A percentile compares a stretch with the other conserved stretches of the same genome.
These are phyloP conservation scores for Hermanozyma aechmeae DNA, from an alignment of 805 yeast genomes.

Conservation along the genomic window DNA sequence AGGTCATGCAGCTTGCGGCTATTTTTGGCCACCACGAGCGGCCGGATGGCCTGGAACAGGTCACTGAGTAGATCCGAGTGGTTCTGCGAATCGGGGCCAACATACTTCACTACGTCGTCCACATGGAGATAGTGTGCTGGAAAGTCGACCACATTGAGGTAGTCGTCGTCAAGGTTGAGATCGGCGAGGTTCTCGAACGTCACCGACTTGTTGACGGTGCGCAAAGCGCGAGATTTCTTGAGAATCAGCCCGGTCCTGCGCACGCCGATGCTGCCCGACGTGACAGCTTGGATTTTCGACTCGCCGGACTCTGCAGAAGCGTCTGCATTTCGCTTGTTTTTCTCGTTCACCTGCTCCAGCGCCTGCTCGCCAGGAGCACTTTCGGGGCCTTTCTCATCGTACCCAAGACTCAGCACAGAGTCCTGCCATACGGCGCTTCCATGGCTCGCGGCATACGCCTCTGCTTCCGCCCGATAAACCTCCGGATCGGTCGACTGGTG, in stretches of 20 bases:
- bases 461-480: too few relatives aligned
- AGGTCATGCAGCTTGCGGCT: constrained; percentile 1
- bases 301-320: too few relatives aligned
- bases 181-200: constrained; percentile 30
- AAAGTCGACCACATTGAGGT: constrained; percentile 9
- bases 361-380: too few relatives aligned
- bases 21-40: constrained; percentile 23
- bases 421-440: too few relatives aligned
- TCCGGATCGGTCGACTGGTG: constrained; percentile 1
- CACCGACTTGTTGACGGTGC: constrained; percentile 21
- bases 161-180: constrained; percentile 14
- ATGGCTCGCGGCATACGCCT: too few relatives aligned
- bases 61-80: constrained; percentile 36
- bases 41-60: constrained; percentile 22
- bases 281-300: too few relatives aligned
- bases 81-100: constrained; percentile 7
- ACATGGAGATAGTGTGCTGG: constrained; percentile 12
- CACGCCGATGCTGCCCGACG: too few relatives aligned
- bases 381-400: too few relatives aligned
- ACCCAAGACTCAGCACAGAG: too few relatives aligned
- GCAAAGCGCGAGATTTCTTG: constrained; percentile 5
- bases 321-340: too few relatives aligned
- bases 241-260: too few relatives aligned
- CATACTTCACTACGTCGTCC: constrained; percentile 11
- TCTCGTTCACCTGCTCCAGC: too few relatives aligned